phyloP scores from a whole-genome alignment of 2,329 filamentous ascomycete genomes.

The Colletotrichum somersetense region DNA sequence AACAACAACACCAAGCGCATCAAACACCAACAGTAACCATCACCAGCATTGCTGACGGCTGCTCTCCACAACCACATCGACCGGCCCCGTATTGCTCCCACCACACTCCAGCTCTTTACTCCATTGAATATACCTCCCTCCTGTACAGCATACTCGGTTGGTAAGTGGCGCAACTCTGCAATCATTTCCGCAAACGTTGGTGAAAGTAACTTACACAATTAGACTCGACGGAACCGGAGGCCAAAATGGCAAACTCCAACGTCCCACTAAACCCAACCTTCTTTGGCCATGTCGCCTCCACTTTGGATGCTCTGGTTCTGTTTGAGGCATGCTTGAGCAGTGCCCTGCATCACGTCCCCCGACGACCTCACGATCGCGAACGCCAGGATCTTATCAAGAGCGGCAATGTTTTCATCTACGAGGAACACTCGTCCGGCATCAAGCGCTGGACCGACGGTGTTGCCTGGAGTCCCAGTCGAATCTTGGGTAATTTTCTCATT shows the following conservation, averaged over 20 bases:
- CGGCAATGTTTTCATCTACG: slow-evolving; percentile 91
- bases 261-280: slow-evolving; percentile 72
- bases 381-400: slow-evolving; percentile 82
- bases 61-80: background rate
- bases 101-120: background rate
- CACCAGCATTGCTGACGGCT: background rate
- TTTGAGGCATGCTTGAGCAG: slow-evolving; percentile 84
- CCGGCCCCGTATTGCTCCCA: background rate
- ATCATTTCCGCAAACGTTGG: slow-evolving; percentile 16
- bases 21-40: background rate
- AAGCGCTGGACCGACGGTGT: slow-evolving; percentile 95
- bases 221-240: slow-evolving; percentile 39
- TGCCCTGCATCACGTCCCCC: slow-evolving; percentile 78
- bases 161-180: slow-evolving; percentile 38
- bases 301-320: slow-evolving; percentile 81
- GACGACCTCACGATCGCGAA: slow-evolving; percentile 89
- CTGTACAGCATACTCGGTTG: background rate
- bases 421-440: slow-evolving; percentile 90
- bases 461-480: slow-evolving; percentile 90
- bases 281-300: slow-evolving; percentile 75
- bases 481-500: slow-evolving; percentile 86
- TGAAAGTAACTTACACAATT: slow-evolving; percentile 31
- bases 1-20: background rate
- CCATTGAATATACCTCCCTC: background rate
- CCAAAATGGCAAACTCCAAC: slow-evolving; percentile 49